A percentile compares a stretch with the other conserved stretches of the same genome.
These are phyloP conservation scores for Phyllosticta citrichinensis DNA, from an alignment of 2,329 filamentous ascomycete species.

Conservation along the genomic window DNA sequence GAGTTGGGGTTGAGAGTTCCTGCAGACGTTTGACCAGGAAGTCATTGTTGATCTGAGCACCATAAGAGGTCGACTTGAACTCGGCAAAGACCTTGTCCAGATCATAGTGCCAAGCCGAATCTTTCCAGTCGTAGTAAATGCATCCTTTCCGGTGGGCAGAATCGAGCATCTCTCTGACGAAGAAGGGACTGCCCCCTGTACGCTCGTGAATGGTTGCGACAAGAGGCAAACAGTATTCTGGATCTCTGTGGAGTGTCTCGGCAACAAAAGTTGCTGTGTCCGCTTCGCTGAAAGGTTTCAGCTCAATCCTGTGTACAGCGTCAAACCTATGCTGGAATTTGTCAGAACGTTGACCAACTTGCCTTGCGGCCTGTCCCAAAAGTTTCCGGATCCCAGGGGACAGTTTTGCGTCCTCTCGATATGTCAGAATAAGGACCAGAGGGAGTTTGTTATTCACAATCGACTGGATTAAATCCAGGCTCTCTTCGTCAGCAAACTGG, in stretches of 20 bases:
- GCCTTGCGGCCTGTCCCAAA: conserved; percentile 22
- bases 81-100: conserved; percentile 78
- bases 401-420: conserved; percentile 31
- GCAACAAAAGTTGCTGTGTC: conserved; percentile 78
- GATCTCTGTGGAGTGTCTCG: conserved; percentile 62
- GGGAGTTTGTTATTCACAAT: conserved; percentile 71
- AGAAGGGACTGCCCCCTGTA: conserved; percentile 80
- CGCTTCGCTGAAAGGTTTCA: conserved; percentile 64
- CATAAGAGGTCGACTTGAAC: conserved; percentile 69
- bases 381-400: conserved; percentile 27
- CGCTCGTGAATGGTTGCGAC: conserved; percentile 82
- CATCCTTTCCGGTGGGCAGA: conserved; percentile 78
- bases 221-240: conserved; percentile 64
- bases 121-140: conserved; percentile 83
- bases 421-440: conserved; percentile 70
- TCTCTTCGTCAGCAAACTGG: conserved; percentile 84
- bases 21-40: conserved; percentile 71
- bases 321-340: background rate
- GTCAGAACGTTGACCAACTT: conserved; percentile 12
- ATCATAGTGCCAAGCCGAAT: conserved; percentile 74
- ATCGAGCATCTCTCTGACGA: conserved; percentile 82
- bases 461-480: conserved; percentile 69
- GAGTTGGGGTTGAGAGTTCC: conserved; percentile 64
- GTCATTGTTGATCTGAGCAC: conserved; percentile 68
- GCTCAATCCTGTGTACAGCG: conserved; percentile 40